These are phyloP conservation scores for Phaeophleospora eucalypticola DNA, from an alignment of 2,329 filamentous ascomycete species.

Conservation along the genomic window DNA sequence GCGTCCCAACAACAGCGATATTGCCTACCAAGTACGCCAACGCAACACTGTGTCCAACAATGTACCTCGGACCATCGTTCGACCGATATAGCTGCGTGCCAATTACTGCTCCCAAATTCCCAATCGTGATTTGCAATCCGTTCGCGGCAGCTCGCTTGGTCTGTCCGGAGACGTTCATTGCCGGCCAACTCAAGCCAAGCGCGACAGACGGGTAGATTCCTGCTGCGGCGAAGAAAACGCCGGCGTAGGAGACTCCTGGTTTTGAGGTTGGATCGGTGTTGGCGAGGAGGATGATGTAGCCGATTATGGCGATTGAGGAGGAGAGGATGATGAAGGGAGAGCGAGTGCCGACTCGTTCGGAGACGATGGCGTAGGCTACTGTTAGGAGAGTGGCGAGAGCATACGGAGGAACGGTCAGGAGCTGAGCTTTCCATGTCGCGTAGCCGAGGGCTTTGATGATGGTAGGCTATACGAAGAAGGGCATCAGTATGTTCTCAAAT, in stretches of 20 bases:
- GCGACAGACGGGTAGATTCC: constrained; percentile 65
- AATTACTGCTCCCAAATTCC: constrained; percentile 64
- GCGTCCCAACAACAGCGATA: constrained; percentile 47
- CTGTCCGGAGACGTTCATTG: constrained; percentile 64
- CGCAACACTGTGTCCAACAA: constrained; percentile 64
- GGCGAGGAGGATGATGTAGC: constrained; percentile 38
- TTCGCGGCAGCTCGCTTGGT: constrained; percentile 66
- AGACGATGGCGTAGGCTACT: constrained; percentile 54
- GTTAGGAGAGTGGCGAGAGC: constrained; percentile 52
- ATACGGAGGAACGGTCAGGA: constrained; percentile 37
- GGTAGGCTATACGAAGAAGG: constrained; percentile 45
- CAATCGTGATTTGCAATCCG: constrained; percentile 68
- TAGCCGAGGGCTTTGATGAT: constrained; percentile 60
- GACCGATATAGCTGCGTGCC: constrained; percentile 66
- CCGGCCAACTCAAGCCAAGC: constrained; percentile 64
- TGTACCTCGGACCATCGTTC: constrained; percentile 57
- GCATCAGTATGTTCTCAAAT: not conserved
- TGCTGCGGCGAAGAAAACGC: constrained; percentile 42
- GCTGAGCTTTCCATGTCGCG: constrained; percentile 32
- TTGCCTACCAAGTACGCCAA: constrained; percentile 61
- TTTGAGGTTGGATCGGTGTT: constrained; percentile 38
- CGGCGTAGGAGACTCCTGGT: constrained; percentile 38
- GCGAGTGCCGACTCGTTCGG: constrained; percentile 55
- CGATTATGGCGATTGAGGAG: constrained; percentile 32
- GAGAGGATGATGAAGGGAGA: constrained; percentile 62